Base-by-base conservation (phyloP, 2,329 filamentous ascomycete genomes). In the Arthrobotrys sphaeroides region DNA sequence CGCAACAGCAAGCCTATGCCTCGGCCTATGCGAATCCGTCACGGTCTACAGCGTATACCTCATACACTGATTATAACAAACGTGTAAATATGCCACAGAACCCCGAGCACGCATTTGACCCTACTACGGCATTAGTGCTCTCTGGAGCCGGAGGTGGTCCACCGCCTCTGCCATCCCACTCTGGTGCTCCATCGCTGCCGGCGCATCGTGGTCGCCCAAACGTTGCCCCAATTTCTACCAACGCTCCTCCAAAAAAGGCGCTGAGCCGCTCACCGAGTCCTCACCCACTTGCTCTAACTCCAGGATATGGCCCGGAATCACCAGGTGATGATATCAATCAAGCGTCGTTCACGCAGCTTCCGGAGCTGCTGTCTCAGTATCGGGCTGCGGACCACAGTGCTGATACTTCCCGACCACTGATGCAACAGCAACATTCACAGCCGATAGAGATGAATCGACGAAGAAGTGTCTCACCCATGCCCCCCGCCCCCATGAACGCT, bases 381-480 rank as follows among this genome's bases (percentile, higher is more conserved):
- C 73, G 69, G 40, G 66, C 64, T 31, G 73, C 51, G 20, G 65
- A 60, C 40, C 22, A 38, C 42, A 70, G 65, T 36, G 36, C 66
- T 28, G 53, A 66, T 51, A 61, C 64, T 16, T 64, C 51, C 51
- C 62, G 31, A 28, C 45, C 65, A 60, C 49, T 60, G 31, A 65
- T 70, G 43, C 57, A 66, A 68, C 69, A 69, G 66, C 73, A 66
- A 65, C 16, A n/a, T 36, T 42, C 64, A 64, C 51, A 75, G 65
- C 64, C 36, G 24, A 45, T 70, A 65, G 73, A 66, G 55, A 68
- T 55, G 26, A 55, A 53, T 10, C 69, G 70, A 47, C 53, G 70
- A 26, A 57, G 62, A 62, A 74, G 70, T 28, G 45, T 74, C 18
- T 74, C 70, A 9, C 70, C 70, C 4, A 74, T 74, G 55, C 51